Evolutionary conservation across 208 protist species (phyloP).

Genomic region (Acanthamoeba culbertsoni): DNA sequence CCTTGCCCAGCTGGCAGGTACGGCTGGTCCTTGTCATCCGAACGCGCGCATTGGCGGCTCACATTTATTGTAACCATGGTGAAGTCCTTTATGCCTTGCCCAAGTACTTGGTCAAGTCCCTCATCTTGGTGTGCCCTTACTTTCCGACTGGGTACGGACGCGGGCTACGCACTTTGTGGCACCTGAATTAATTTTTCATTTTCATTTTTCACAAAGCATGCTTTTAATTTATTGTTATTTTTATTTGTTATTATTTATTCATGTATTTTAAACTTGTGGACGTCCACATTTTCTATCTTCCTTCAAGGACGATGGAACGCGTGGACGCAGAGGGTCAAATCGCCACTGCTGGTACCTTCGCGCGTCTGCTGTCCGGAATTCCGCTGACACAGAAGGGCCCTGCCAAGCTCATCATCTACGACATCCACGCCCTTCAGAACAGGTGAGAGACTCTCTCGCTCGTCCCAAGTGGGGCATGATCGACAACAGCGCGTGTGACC

Average conservation of each 20-base stretch:
- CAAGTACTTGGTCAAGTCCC: constrained; percentile 69
- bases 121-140: constrained; percentile 75
- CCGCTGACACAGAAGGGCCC: constrained; percentile 69
- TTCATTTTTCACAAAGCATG: too few species aligned
- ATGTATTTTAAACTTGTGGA: too few species aligned
- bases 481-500: neutral
- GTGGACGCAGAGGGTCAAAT: constrained; percentile 76
- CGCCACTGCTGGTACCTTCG: constrained; percentile 76
- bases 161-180: neutral
- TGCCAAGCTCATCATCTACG: constrained; percentile 74
- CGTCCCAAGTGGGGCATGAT: too few species aligned
- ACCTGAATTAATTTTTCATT: neutral
- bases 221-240: too few species aligned
- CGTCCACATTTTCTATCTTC: neutral
- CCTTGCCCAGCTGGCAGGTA: constrained; percentile 6
- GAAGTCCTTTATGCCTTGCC: constrained; percentile 72
- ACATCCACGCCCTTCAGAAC: constrained; percentile 78
- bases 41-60: neutral
- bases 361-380: constrained; percentile 66
- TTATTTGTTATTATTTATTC: too few species aligned
- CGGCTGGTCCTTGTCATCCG: neutral
- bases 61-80: neutral
- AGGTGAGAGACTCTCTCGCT: neutral
- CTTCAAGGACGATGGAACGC: constrained; percentile 76
- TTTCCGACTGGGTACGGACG: constrained; percentile 71